Base-by-base conservation (phyloP, 148 eudicot species). In the Camellia japonica region DNA sequence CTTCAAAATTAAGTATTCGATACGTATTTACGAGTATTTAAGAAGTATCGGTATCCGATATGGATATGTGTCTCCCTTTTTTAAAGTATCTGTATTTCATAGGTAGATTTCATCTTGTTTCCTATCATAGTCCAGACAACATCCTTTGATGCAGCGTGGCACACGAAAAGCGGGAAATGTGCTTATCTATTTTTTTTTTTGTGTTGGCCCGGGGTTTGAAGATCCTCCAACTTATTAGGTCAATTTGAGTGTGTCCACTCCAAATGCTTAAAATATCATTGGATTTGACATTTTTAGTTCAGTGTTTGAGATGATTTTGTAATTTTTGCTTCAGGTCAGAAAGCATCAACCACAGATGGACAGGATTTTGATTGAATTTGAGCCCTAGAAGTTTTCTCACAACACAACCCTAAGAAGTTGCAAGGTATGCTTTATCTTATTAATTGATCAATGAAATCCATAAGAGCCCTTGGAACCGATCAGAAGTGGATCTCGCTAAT, bases 281-380 rank as follows among this genome's bases (percentile, higher is more conserved):
- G 52, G 16, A 47, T 64, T 9, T 54, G 47, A 14, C 71, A 69
- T 62, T 23, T 59, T 51, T 52, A 80, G 58, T 58, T 52, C 12
- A 75, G 12, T 51, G 63, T 11, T 65, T 73, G 52, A 47, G 60
- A 3, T 79, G 38, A 3, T 63, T 60, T 42, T 44, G 15, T 13
- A 44, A 38, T 5, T 80, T 78, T 44, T 46, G 5, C 47, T 42
- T 60, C 70, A 91, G 94, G 94, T 88, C 44, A 82, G 90, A 82
- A 87, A 86, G 78, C 94, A 89, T 81, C 94, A 89, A 63, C 92
- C 92, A 16, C 66, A 82, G 74, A 88, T 88, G 90, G 78, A 84
- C 69, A 80, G 79, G 52, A 86, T 89, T 58, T 82, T 78, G 68
- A 83, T 91, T 46, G 78, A 88, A 18, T 89, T 91, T 52, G 78